Conservation (phyloP, 140 eudicot species). For the Anethum foeniculum region DNA sequence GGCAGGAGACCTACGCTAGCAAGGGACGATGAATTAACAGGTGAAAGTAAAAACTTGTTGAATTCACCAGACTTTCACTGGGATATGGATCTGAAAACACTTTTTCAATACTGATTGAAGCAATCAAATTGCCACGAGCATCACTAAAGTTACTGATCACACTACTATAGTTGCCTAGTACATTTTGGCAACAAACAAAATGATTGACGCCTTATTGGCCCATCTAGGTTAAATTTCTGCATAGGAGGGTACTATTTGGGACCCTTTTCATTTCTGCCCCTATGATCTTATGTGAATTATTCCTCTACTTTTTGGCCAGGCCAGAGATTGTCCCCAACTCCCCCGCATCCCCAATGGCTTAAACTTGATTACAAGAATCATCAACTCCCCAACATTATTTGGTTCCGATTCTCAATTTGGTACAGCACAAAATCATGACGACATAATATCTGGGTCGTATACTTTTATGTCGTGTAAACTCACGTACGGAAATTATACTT, state of each 20-base stretch:
- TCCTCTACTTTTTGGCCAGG: slow-evolving; percentile 7
- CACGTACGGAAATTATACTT: too few species aligned
- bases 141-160: slow-evolving; percentile 26
- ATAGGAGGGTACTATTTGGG: slow-evolving; percentile 26
- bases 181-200: slow-evolving; percentile 30
- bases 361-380: neutral
- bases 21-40: neutral
- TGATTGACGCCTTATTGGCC: slow-evolving; percentile 27
- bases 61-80: neutral
- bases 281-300: neutral
- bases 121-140: slow-evolving; percentile 27
- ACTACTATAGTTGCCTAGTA: slow-evolving; percentile 17
- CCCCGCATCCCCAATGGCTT: slow-evolving; percentile 10
- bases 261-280: slow-evolving; percentile 14
- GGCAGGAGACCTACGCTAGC: neutral
- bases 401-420: neutral
- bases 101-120: neutral
- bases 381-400: neutral
- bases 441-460: neutral
- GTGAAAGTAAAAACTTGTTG: neutral
- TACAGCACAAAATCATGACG: neutral
- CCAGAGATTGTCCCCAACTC: slow-evolving; percentile 13
- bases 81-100: neutral
- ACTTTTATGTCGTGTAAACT: neutral
- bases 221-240: slow-evolving; percentile 19